phyloP scores from a whole-genome alignment of 306 rosid species.

The Quercus gilva region DNA sequence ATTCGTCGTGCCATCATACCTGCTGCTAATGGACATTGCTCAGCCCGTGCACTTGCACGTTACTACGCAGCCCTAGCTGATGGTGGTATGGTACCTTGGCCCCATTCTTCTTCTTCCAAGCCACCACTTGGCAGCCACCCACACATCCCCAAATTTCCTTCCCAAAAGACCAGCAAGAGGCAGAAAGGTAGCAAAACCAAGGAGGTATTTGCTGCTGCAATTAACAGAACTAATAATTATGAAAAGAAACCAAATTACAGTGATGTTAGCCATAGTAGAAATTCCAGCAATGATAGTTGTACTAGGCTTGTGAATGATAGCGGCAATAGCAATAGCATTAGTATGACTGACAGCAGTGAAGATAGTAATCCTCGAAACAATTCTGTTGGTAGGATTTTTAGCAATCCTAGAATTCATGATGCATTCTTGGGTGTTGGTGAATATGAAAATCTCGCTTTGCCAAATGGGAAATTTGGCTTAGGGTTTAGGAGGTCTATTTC shows the following conservation, averaged over 20 bases:
- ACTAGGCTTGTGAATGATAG: constrained; percentile 21
- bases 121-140: constrained; percentile 89
- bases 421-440: constrained; percentile 77
- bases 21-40: constrained; percentile 87
- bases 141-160: constrained; percentile 67
- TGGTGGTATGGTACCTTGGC: constrained; percentile 75
- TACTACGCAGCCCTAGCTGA: constrained; percentile 87
- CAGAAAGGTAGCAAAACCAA: constrained; percentile 30
- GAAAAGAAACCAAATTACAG: constrained; percentile 25
- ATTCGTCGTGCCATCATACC: constrained; percentile 90
- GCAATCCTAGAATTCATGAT: constrained; percentile 68
- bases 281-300: constrained; percentile 17
- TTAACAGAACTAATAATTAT: neutral
- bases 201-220: constrained; percentile 27
- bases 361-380: constrained; percentile 18
- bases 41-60: constrained; percentile 97
- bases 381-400: constrained; percentile 39
- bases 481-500: constrained; percentile 70
- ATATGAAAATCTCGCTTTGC: constrained; percentile 46
- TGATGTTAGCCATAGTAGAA: constrained; percentile 17
- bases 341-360: neutral
- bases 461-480: constrained; percentile 62
- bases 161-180: constrained; percentile 34
- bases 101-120: constrained; percentile 66
- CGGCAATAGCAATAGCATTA: constrained; percentile 18